Conservation (phyloP, 345 rosid genomes). For the Acer campestre region DNA sequence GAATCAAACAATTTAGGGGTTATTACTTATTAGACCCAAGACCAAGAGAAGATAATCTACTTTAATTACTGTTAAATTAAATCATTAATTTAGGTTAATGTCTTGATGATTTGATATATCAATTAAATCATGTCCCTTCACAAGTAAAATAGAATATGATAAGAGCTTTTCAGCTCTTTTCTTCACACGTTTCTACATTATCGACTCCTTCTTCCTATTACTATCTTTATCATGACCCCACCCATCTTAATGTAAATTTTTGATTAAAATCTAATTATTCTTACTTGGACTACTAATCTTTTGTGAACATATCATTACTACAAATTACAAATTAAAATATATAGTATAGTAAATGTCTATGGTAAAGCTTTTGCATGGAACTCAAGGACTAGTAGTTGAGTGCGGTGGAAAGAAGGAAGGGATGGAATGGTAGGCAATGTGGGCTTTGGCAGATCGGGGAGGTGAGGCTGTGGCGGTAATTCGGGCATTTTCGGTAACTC, state of each 20-base stretch:
- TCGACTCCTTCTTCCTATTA: not conserved
- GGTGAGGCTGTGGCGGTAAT: not conserved
- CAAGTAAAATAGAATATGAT: not conserved
- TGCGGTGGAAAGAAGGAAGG: not conserved
- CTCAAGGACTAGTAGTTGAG: slow-evolving; percentile 16
- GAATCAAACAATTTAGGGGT: not conserved
- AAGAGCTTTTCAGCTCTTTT: not conserved
- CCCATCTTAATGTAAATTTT: not conserved
- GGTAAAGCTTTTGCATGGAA: not conserved
- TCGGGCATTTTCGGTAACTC: not conserved
- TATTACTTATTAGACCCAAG: no score
- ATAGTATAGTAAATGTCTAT: no score
- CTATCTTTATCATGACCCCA: not conserved
- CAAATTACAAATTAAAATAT: not conserved
- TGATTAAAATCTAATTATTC: no score
- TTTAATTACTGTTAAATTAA: not conserved
- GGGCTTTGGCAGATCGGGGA: slow-evolving; percentile 3
- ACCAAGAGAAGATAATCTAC: not conserved
- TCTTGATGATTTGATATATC: no score
- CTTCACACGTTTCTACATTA: not conserved
- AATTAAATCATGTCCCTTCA: no score
- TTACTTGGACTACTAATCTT: no score
- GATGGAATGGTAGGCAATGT: slow-evolving; percentile 14
- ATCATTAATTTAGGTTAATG: not conserved
- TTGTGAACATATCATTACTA: no score